Conservation (phyloP, 768 basidiomycete genomes). For the Trametes maxima region DNA sequence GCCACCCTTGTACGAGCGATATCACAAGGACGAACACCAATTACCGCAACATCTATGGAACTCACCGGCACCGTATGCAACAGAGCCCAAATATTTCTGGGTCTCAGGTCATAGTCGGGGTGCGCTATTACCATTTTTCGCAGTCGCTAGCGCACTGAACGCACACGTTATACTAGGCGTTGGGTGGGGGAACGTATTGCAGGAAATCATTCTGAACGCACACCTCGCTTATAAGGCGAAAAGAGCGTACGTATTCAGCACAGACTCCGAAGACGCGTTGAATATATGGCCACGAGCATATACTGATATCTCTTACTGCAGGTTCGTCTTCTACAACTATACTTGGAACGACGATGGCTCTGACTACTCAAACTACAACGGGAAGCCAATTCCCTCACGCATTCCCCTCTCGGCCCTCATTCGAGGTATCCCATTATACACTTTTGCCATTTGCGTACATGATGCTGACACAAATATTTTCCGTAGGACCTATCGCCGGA, state of each 20-base stretch:
- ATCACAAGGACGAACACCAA: constrained; percentile 30
- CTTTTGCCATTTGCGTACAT: background rate
- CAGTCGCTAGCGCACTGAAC: background rate
- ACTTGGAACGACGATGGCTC: constrained; percentile 50
- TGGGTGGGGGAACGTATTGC: constrained; percentile 66
- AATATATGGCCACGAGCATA: background rate
- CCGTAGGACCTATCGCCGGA: constrained; percentile 45
- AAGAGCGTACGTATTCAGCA: constrained; percentile 47
- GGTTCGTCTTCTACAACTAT: constrained; percentile 59
- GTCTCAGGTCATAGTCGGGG: constrained; percentile 25
- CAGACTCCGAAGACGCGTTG: background rate
- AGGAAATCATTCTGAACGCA: constrained; percentile 57
- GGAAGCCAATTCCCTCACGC: constrained; percentile 51
- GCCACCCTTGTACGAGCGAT: constrained; percentile 34
- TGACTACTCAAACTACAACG: constrained; percentile 49
- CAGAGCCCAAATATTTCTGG: constrained; percentile 25
- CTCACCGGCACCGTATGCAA: constrained; percentile 18
- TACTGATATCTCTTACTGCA: constrained; percentile 9
- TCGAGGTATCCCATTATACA: constrained; percentile 35
- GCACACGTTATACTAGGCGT: constrained; percentile 38
- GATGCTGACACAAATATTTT: background rate
- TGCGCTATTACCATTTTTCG: background rate
- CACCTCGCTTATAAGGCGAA: constrained; percentile 48
- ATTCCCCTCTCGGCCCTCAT: constrained; percentile 59
- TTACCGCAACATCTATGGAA: constrained; percentile 33